phyloP scores from a whole-genome alignment of 805 yeast genomes.

The Candida multigemmis region DNA sequence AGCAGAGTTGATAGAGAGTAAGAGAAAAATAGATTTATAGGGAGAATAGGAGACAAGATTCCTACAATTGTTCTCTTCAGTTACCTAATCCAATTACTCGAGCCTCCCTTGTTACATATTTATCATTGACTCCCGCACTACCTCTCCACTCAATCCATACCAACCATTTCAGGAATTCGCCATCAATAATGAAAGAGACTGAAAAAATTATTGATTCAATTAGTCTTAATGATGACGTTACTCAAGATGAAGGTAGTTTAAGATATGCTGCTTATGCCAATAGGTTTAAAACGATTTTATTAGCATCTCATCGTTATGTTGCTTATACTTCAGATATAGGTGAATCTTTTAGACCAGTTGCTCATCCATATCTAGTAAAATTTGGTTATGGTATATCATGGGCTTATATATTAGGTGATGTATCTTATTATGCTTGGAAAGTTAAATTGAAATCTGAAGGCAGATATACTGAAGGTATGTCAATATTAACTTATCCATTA shows the following conservation, averaged over 20 bases:
- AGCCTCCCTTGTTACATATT: no score
- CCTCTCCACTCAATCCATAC: no score
- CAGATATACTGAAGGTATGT: constrained; percentile 45
- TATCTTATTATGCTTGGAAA: constrained; percentile 64
- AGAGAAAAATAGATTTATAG: no score
- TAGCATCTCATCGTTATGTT: constrained; percentile 71
- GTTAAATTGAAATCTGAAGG: constrained; percentile 61
- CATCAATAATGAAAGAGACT: neutral
- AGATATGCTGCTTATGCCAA: constrained; percentile 83
- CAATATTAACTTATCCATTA: constrained; percentile 58
- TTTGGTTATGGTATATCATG: constrained; percentile 68
- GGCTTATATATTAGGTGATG: constrained; percentile 71
- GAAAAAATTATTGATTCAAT: no score
- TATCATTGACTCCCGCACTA: no score
- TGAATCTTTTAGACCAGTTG: constrained; percentile 78
- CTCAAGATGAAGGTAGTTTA: constrained; percentile 16
- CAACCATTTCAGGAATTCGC: constrained; percentile 3
- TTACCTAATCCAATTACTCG: no score
- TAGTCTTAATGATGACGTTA: constrained; percentile 4
- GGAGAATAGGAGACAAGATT: no score
- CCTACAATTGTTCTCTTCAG: no score
- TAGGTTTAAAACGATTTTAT: constrained; percentile 58
- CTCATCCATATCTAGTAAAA: constrained; percentile 56
- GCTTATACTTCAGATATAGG: constrained; percentile 86
- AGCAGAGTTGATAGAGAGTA: no score